A percentile compares a stretch with the other conserved stretches of the same genome.
Evolutionary conservation across 192 early-diverging fungal species (phyloP).

Genomic region (Coemansia sp.): DNA sequence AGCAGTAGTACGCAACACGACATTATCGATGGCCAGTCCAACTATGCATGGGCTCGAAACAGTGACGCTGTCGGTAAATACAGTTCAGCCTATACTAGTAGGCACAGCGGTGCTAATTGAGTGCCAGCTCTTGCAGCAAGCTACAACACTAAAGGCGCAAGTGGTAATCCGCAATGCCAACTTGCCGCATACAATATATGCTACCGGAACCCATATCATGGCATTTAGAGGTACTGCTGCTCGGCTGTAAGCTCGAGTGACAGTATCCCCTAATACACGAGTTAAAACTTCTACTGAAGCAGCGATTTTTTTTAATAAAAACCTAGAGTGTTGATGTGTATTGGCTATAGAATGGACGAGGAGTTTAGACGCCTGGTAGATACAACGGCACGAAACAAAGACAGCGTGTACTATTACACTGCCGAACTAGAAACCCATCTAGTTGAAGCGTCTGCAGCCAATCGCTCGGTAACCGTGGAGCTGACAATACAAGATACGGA

Average conservation of each 20-base stretch:
- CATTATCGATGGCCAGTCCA: constrained; percentile 14
- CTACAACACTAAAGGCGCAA: too few species aligned
- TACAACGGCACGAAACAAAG: constrained; percentile 9
- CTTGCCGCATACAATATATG: constrained; percentile 11
- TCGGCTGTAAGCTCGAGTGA: not conserved
- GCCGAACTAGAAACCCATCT: constrained; percentile 13
- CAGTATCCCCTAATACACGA: too few species aligned
- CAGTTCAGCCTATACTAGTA: constrained; percentile 14
- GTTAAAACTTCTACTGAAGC: too few species aligned
- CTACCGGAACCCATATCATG: constrained; percentile 20
- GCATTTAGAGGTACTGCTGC: constrained; percentile 8
- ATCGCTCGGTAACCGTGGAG: constrained; percentile 8
- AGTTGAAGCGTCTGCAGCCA: constrained; percentile 8
- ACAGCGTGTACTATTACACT: constrained; percentile 44
- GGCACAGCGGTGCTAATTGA: constrained; percentile 22
- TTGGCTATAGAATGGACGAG: not conserved
- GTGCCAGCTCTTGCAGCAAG: constrained; percentile 18
- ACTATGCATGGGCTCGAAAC: constrained; percentile 2
- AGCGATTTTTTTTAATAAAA: too few species aligned
- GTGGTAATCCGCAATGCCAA: constrained; percentile 22
- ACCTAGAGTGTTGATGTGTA: too few species aligned
- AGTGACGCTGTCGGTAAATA: constrained; percentile 22
- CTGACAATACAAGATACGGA: constrained; percentile 1
- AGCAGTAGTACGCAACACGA: constrained; percentile 20
- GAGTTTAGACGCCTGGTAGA: constrained; percentile 9